Base-by-base conservation (phyloP, 257 asterid genomes). In the Solanum virginianum region DNA sequence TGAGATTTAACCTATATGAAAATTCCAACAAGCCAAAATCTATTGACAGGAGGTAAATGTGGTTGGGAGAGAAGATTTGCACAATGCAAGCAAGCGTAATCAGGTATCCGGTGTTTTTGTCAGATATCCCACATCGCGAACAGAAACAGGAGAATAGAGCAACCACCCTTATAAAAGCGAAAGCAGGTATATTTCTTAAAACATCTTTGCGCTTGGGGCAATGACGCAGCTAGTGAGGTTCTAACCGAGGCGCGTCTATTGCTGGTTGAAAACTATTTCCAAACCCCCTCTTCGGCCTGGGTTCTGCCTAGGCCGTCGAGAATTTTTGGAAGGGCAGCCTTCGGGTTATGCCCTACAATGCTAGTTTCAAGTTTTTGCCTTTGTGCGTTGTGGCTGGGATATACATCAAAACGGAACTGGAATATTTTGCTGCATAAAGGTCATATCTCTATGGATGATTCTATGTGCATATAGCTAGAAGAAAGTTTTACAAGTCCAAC, bases 241-340 rank as follows among this genome's bases (percentile, higher is more conserved):
- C 70, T 86, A 88, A 88, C 88, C 84, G 88, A 88, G 88, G 88
- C 88, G 87, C 87, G 86, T 87, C 86, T 74, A 88, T 88, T 88
- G 90, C 88, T 88, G 86, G 88, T 88, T 87, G 89, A 85, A 85
- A 85, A 87, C 88, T 85, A 87, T 85, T 85, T 83, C 86, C 88
- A 88, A 83, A 84, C 77, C 85, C 88, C 88, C 88, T 84, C 85
- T 56, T 74, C 22, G 80, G 87, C 49, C 85, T 59, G 15, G 89
- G 90, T 12, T 81, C 2, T 10, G 8, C 90, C 57, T 36, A 12
- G 80, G 36, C 80, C 80, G 80, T 86, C 2, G 90, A 88, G 89
- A 88, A 88, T 88, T 86, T 88, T 74, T 88, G 89, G 84, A 88
- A 84, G 90, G 90, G 86, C 83, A 74, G 55, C 90, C 89, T 53